Evolutionary conservation across 169 alveolate species (phyloP).

Genomic region (Plasmodium sp.): DNA sequence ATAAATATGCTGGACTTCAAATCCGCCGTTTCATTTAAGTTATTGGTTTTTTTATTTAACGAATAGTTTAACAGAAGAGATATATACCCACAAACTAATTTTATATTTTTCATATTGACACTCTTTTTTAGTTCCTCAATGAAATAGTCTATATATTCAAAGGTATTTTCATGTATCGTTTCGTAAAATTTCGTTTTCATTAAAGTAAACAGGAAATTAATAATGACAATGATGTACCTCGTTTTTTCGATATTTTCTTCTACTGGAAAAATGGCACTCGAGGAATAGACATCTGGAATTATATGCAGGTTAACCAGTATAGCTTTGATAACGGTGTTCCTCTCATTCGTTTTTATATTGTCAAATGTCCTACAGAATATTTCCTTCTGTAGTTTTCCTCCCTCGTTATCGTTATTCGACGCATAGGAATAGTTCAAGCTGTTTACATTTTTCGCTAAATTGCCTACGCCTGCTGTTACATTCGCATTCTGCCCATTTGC

Average conservation of each 20-base stretch:
- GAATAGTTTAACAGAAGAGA: slow-evolving; percentile 74
- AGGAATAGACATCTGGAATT: slow-evolving; percentile 73
- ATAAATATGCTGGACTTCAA: slow-evolving; percentile 74
- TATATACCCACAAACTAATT: slow-evolving; percentile 73
- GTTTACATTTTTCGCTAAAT: slow-evolving; percentile 38
- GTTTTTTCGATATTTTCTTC: slow-evolving; percentile 75
- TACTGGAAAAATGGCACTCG: slow-evolving; percentile 41
- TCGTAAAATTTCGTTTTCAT: slow-evolving; percentile 76
- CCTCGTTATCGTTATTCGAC: slow-evolving; percentile 68
- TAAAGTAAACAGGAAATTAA: slow-evolving; percentile 70
- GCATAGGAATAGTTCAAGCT: slow-evolving; percentile 71
- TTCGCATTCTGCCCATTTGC: slow-evolving; percentile 43
- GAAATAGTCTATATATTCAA: slow-evolving; percentile 74
- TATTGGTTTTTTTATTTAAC: slow-evolving; percentile 73
- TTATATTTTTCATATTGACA: slow-evolving; percentile 70
- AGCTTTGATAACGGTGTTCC: slow-evolving; percentile 69
- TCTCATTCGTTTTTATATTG: slow-evolving; percentile 66
- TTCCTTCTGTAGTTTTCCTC: slow-evolving; percentile 57
- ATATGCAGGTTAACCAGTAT: slow-evolving; percentile 57
- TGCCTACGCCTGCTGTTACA: slow-evolving; percentile 8
- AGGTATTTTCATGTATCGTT: slow-evolving; percentile 72
- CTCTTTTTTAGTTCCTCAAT: slow-evolving; percentile 71
- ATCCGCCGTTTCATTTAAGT: slow-evolving; percentile 75
- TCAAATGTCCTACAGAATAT: slow-evolving; percentile 61
- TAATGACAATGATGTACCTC: slow-evolving; percentile 71